Percentiles rank a stretch among this genome's conserved stretches.
Evolutionary conservation across 116 monocot species (phyloP).

Genomic region (Papilionanthe hybrid): DNA sequence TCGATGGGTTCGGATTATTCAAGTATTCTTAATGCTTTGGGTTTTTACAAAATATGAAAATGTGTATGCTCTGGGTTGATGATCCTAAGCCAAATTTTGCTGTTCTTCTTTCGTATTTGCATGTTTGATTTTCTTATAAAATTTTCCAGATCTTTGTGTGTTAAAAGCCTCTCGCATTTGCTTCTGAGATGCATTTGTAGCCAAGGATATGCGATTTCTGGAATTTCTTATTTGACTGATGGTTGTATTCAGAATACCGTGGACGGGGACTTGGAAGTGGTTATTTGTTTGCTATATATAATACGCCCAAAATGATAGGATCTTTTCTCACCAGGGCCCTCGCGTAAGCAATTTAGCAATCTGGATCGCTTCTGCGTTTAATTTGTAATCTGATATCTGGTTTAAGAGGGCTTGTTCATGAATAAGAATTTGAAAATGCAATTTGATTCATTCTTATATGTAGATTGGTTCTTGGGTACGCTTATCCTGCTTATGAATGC

Average conservation of each 20-base stretch:
- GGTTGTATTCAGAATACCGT: not conserved
- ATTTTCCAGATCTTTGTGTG: not conserved
- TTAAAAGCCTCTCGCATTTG: not conserved
- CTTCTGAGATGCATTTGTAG: not conserved
- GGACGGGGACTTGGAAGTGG: not conserved
- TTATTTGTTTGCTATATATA: not conserved
- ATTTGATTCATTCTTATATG: not conserved
- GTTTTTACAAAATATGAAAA: not conserved
- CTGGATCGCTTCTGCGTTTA: not conserved
- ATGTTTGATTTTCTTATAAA: not conserved
- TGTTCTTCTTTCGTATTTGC: not conserved
- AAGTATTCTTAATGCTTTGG: not conserved
- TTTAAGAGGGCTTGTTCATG: not conserved
- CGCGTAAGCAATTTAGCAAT: conserved; percentile 21
- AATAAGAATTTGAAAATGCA: not conserved
- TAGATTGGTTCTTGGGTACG: conserved; percentile 55
- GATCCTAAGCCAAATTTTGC: not conserved
- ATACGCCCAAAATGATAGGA: conserved; percentile 41
- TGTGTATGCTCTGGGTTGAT: not conserved
- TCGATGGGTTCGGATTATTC: not conserved
- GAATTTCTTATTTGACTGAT: not conserved
- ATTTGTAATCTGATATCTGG: not conserved
- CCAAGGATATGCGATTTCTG: not conserved
- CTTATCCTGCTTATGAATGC: conserved; percentile 61
- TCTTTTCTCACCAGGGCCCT: conserved; percentile 36